A percentile compares a stretch with the other conserved stretches of the same genome.
phyloP scores from a whole-genome alignment of 2,329 filamentous ascomycete genomes.

The Epichloe sibirici region DNA sequence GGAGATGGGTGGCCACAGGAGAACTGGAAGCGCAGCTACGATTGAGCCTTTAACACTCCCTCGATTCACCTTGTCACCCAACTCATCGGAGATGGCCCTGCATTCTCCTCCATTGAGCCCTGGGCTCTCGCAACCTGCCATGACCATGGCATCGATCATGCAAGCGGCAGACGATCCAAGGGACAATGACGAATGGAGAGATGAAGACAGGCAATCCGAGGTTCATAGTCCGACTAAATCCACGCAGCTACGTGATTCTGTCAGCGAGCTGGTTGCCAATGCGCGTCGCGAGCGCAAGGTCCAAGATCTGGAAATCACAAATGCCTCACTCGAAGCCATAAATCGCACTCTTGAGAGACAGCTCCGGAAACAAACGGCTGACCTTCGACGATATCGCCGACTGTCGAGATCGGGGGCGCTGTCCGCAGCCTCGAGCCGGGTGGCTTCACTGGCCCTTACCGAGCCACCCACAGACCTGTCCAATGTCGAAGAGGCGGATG shows the following conservation, averaged over 20 bases:
- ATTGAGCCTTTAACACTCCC: constrained; percentile 25
- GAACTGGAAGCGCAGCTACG: constrained; percentile 26
- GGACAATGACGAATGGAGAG: constrained; percentile 17
- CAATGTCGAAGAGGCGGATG: constrained; percentile 33
- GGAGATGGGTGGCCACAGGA: constrained; percentile 24
- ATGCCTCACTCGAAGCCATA: constrained; percentile 87
- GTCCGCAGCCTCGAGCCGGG: constrained; percentile 38
- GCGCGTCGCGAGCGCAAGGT: constrained; percentile 89
- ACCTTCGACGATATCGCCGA: constrained; percentile 76
- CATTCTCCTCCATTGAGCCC: constrained; percentile 25
- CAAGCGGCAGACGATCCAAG: constrained; percentile 42
- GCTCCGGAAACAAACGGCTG: constrained; percentile 78
- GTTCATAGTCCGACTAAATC: constrained; percentile 46
- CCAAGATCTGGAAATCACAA: constrained; percentile 90
- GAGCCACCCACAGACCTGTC: constrained; percentile 33
- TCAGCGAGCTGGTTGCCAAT: constrained; percentile 72
- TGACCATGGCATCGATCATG: constrained; percentile 43
- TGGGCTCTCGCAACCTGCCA: constrained; percentile 19
- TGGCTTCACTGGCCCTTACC: constrained; percentile 31
- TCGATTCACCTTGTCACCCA: constrained; percentile 20
- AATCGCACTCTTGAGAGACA: constrained; percentile 87
- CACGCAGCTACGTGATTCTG: constrained; percentile 40
- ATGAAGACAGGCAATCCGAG: constrained; percentile 21
- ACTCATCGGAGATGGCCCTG: constrained; percentile 18
- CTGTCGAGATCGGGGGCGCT: constrained; percentile 70